Evolutionary conservation across 2,329 filamentous ascomycete species (phyloP).

Genomic region (Trichoderma sp.): DNA sequence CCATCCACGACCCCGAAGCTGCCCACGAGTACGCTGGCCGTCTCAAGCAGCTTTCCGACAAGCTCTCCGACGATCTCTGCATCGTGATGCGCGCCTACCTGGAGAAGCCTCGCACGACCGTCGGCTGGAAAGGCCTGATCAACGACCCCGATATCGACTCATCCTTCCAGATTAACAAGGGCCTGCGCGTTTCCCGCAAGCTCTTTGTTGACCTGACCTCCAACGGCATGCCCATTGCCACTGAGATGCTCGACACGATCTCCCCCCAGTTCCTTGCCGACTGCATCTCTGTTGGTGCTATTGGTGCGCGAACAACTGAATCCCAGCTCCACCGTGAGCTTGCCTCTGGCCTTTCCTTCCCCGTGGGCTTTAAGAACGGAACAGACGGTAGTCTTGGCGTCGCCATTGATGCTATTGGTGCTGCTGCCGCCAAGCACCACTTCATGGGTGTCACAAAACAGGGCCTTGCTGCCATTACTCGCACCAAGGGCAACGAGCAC

Average conservation of each 20-base stretch:
- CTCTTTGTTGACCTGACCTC: constrained; percentile 88
- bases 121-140: constrained; percentile 98
- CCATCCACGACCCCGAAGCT: constrained; percentile 86
- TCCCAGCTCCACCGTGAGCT: constrained; percentile 95
- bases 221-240: constrained; percentile 89
- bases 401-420: constrained; percentile 92
- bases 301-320: constrained; percentile 94
- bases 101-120: constrained; percentile 96
- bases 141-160: constrained; percentile 98
- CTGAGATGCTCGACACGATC: constrained; percentile 98
- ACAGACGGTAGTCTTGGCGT: constrained; percentile 90
- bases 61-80: constrained; percentile 77
- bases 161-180: constrained; percentile 99
- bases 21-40: constrained; percentile 85
- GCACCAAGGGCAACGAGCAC: constrained; percentile 91
- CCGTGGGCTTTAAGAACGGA: constrained; percentile 99
- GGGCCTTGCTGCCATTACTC: constrained; percentile 89
- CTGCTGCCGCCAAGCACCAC: constrained; percentile 81
- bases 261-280: constrained; percentile 97
- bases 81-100: constrained; percentile 99
- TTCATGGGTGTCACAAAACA: constrained; percentile 99
- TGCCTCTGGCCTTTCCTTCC: constrained; percentile 91
- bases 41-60: constrained; percentile 73
- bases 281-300: constrained; percentile 90
- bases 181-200: constrained; percentile 84